Conservation (phyloP, 2,329 filamentous ascomycete species). For the Aureobasidium subglaciale region DNA sequence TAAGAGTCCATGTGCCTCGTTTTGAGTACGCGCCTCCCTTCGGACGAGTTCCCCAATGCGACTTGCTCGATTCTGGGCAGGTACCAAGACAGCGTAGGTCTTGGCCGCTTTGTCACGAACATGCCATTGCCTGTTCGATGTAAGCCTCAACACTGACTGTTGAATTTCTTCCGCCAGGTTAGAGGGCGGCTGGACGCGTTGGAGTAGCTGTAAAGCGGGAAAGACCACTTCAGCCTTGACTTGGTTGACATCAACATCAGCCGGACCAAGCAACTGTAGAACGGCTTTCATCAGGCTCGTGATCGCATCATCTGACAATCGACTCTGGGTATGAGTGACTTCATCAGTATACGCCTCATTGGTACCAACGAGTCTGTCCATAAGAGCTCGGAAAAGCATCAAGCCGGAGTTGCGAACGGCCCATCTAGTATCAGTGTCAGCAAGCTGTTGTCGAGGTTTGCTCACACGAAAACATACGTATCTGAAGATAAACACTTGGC, state of each 20-base stretch:
- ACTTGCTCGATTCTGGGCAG: slow-evolving; percentile 7
- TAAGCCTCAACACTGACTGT: slow-evolving; percentile 52
- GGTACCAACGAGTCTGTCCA: slow-evolving; percentile 70
- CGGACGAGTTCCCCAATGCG: slow-evolving; percentile 13
- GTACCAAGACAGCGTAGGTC: slow-evolving; percentile 45
- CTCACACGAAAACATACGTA: slow-evolving; percentile 46
- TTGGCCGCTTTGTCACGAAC: slow-evolving; percentile 73
- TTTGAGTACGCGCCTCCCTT: slow-evolving; percentile 18
- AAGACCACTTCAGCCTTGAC: slow-evolving; percentile 50
- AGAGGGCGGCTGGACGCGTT: slow-evolving; percentile 61
- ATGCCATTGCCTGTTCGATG: slow-evolving; percentile 68
- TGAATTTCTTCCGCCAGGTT: slow-evolving; percentile 50
- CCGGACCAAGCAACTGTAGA: slow-evolving; percentile 47
- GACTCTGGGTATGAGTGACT: slow-evolving; percentile 40
- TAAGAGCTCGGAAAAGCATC: slow-evolving; percentile 78
- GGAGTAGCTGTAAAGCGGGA: slow-evolving; percentile 73
- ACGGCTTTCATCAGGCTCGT: slow-evolving; percentile 58
- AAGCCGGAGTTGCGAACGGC: slow-evolving; percentile 89
- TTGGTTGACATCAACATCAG: slow-evolving; percentile 14
- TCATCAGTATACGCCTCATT: slow-evolving; percentile 58
- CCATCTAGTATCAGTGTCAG: slow-evolving; percentile 54
- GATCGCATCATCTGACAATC: slow-evolving; percentile 64
- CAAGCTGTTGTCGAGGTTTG: neutral
- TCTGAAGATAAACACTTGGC: slow-evolving; percentile 70
- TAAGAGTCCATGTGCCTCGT: slow-evolving; percentile 29